These are phyloP conservation scores for Cryptosporidium parvum DNA, from an alignment of 169 alveolate species.

Conservation along the genomic window DNA sequence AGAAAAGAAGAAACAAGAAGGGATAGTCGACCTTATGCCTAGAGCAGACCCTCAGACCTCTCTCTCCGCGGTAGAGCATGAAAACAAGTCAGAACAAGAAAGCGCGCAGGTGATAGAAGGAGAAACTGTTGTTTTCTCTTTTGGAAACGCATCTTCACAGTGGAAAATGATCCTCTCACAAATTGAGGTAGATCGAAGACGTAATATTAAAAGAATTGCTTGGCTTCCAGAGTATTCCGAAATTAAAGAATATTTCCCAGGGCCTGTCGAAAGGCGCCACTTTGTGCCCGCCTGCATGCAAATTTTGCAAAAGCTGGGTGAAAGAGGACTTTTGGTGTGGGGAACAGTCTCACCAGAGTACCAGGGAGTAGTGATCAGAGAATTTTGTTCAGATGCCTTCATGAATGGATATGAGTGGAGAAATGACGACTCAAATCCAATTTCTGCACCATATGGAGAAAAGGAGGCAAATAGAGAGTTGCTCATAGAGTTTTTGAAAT, in stretches of 20 bases:
- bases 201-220: slow-evolving; percentile 31
- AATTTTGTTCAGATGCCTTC: slow-evolving; percentile 68
- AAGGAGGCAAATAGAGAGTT: slow-evolving; percentile 50
- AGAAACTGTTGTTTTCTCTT: slow-evolving; percentile 7
- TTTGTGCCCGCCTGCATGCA: slow-evolving; percentile 59
- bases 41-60: slow-evolving; percentile 71
- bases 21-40: slow-evolving; percentile 31
- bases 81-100: not conserved
- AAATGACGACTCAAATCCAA: slow-evolving; percentile 10
- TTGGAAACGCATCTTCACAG: slow-evolving; percentile 64
- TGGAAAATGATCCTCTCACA: slow-evolving; percentile 57
- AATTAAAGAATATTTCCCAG: slow-evolving; percentile 49
- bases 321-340: slow-evolving; percentile 53
- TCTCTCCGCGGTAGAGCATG: slow-evolving; percentile 35
- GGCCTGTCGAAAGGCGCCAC: slow-evolving; percentile 55
- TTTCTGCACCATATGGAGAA: slow-evolving; percentile 46
- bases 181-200: slow-evolving; percentile 45
- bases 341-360: slow-evolving; percentile 71
- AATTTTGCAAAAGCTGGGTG: slow-evolving; percentile 14
- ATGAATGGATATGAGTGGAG: slow-evolving; percentile 40
- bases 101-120: not conserved
- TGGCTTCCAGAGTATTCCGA: slow-evolving; percentile 73
- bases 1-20: slow-evolving; percentile 30
- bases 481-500: slow-evolving; percentile 55
- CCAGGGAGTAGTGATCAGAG: slow-evolving; percentile 48